These are phyloP conservation scores for Annulohypoxylon maeteangense DNA, from an alignment of 495 filamentous ascomycete genomes.

Conservation along the genomic window DNA sequence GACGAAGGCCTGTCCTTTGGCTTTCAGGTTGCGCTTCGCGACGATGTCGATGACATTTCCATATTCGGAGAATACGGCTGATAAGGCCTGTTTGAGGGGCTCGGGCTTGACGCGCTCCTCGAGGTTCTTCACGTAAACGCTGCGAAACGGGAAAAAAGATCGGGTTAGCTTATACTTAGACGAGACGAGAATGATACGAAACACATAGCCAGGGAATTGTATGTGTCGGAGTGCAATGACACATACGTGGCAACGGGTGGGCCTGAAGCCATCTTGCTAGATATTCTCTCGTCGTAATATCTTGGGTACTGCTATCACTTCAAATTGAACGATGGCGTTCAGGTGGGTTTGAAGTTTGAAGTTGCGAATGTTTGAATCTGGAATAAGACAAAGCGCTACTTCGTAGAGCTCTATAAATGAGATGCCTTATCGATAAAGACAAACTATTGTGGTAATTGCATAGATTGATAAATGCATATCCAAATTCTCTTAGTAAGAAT, in stretches of 20 bases:
- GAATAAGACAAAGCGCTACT: background rate
- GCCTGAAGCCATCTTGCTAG: constrained; percentile 51
- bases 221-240: constrained; percentile 74
- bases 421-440: constrained; percentile 18
- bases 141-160: constrained; percentile 32
- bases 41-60: constrained; percentile 91
- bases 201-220: constrained; percentile 46
- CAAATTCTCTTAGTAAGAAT: background rate
- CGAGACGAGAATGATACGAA: background rate
- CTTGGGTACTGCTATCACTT: constrained; percentile 4
- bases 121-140: constrained; percentile 85
- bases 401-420: background rate
- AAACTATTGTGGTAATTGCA: background rate
- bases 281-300: background rate
- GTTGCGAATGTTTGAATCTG: background rate
- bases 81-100: constrained; percentile 76
- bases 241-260: constrained; percentile 68
- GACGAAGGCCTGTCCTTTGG: constrained; percentile 96
- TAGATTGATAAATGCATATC: background rate
- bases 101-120: constrained; percentile 92
- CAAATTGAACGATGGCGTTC: background rate
- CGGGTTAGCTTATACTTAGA: constrained; percentile 43
- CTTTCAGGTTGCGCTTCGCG: constrained; percentile 89
- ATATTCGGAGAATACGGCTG: constrained; percentile 87
- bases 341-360: constrained; percentile 9